Conservation (phyloP, 176 grass and related monocot species). For the Avena insularis region DNA sequence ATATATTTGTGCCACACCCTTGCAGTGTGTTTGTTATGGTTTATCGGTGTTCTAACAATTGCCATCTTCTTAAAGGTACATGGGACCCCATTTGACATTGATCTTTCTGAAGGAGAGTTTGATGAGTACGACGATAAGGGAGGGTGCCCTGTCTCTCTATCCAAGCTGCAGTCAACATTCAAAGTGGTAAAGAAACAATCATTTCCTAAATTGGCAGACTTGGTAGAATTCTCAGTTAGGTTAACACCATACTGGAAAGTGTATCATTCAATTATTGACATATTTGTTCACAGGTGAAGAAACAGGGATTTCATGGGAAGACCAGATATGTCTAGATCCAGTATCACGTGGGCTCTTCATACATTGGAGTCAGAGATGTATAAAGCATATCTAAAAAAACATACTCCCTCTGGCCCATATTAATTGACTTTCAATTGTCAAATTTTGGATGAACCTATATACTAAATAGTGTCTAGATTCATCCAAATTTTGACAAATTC, state of each 20-base stretch:
- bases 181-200: conserved; percentile 72
- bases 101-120: conserved; percentile 88
- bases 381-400: conserved; percentile 25
- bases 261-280: conserved; percentile 6
- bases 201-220: not conserved
- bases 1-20: not conserved
- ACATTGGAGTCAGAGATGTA: conserved; percentile 38
- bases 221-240: conserved; percentile 19
- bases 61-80: conserved; percentile 43
- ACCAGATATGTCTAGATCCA: conserved; percentile 44
- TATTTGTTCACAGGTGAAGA: conserved; percentile 54
- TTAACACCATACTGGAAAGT: not conserved
- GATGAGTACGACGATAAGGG: conserved; percentile 93
- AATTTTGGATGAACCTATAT: no score
- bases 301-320: conserved; percentile 40
- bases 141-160: conserved; percentile 71
- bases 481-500: no score
- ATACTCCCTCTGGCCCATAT: no score
- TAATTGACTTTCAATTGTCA: no score
- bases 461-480: no score
- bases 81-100: conserved; percentile 76
- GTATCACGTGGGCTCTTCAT: not conserved
- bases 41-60: conserved; percentile 26
- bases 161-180: conserved; percentile 72
- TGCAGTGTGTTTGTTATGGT: not conserved